Evolutionary conservation across 2,329 filamentous ascomycete genomes (phyloP), one percentile per base, ranked within the genome.

Genomic region (Mariannaea sp.): DNA sequence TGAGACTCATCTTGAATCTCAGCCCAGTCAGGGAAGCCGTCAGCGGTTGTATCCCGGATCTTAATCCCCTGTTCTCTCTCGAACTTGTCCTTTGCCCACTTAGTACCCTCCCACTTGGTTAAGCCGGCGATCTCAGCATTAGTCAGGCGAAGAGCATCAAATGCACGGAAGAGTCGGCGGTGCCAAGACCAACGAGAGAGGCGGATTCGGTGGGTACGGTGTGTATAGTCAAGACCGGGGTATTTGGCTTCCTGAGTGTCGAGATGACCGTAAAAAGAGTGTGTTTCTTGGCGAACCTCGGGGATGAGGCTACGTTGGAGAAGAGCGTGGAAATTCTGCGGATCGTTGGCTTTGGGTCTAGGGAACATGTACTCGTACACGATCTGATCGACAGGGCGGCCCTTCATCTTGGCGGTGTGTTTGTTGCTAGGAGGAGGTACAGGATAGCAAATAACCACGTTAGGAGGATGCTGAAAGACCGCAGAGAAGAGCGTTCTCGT

Each of bases 21-120:
- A 39, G 64, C 62, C 80, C 81, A 91, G 54, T 82, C 79, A 3
- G 76, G 74, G 52, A 92, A 85, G 19, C 82, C 86, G 63, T 89
- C 85, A 45, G 81, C 82, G 1, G 88, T 86, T 5, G 89, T 91
- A 67, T 93, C 89, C 41, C 75, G 72, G 57, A 93, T 90, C 24
- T 73, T 74, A 53, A 88, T 80, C 27, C 85, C 85, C 65, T 91
- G 87, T 66, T 92, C 89, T 52, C 81, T 80, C 75, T 93, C 89
- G 67, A 86, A 93, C 49, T 88, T 83, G 68, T 92, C 87, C 68
- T 91, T 87, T 56, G 89, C 89, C 89, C 89, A 92, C 57, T 86
- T 85, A 8, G 89, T 92, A 52, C 89, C 89, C 74, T 92, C 89
- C 89, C 89, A 93, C 66, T 89, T 87, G 53, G 89, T 92, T 68